Evolutionary conservation across 768 basidiomycete species (phyloP).

Genomic region (Ramaria rubella): DNA sequence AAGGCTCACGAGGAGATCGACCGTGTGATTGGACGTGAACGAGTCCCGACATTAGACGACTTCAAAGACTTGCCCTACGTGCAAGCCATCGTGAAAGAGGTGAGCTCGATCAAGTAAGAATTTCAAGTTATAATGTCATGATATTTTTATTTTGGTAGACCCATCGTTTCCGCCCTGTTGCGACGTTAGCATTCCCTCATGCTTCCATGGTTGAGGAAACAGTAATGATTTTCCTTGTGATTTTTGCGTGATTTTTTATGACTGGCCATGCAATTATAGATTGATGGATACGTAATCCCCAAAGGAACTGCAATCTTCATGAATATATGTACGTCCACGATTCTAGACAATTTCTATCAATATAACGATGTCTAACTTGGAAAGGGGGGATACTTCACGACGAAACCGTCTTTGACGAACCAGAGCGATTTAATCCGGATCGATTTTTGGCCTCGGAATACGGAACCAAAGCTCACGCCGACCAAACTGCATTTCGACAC

Average conservation of each 20-base stretch:
- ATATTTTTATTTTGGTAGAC: neutral
- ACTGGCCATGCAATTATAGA: neutral
- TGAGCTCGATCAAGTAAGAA: neutral
- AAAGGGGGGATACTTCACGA: neutral
- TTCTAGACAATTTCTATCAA: neutral
- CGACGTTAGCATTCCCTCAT: neutral
- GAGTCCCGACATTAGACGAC: slow-evolving; percentile 23
- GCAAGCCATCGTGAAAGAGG: slow-evolving; percentile 29
- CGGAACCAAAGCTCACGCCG: neutral
- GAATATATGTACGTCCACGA: neutral
- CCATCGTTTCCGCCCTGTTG: neutral
- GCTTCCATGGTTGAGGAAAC: neutral
- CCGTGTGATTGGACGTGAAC: slow-evolving; percentile 16
- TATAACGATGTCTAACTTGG: neutral
- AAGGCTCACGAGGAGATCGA: slow-evolving; percentile 23
- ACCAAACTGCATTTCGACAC: neutral
- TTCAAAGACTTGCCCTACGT: slow-evolving; percentile 25
- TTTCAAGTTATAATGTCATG: neutral
- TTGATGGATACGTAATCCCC: neutral
- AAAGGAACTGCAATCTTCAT: neutral
- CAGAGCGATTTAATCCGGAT: slow-evolving; percentile 19
- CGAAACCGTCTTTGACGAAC: slow-evolving; percentile 3
- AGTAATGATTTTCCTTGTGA: neutral
- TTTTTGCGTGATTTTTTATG: neutral
- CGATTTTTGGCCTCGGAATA: slow-evolving; percentile 13